Conservation (phyloP, 2,329 filamentous ascomycete genomes). For the Rutstroemia sydowiana region DNA sequence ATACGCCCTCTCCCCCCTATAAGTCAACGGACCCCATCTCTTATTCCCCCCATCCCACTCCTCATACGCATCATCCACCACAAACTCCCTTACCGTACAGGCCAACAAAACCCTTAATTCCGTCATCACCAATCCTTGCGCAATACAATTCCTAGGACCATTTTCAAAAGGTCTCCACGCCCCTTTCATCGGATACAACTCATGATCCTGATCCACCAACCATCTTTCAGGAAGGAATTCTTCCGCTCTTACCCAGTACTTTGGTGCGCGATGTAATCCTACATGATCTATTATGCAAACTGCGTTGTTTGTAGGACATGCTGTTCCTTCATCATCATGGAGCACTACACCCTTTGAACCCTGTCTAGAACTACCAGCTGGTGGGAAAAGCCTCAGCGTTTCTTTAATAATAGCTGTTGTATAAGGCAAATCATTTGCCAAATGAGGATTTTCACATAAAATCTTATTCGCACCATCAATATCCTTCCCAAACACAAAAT, state of each 20-base stretch:
- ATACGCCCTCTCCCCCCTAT: not conserved
- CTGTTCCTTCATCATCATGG: not conserved
- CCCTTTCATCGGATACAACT: slow-evolving; percentile 4
- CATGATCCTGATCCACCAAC: slow-evolving; percentile 31
- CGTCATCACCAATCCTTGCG: slow-evolving; percentile 42
- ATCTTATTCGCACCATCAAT: slow-evolving; percentile 1
- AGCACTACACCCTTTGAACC: not conserved
- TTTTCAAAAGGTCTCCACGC: slow-evolving; percentile 2
- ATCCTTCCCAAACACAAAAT: slow-evolving; percentile 17
- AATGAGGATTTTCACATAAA: slow-evolving; percentile 6
- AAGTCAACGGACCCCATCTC: not conserved
- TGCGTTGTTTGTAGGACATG: not conserved
- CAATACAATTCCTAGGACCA: not conserved
- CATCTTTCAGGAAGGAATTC: slow-evolving; percentile 43
- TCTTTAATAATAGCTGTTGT: slow-evolving; percentile 21
- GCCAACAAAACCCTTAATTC: slow-evolving; percentile 42
- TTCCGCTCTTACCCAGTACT: slow-evolving; percentile 34
- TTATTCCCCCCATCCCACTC: not conserved
- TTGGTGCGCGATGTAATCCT: not conserved
- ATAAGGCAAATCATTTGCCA: slow-evolving; percentile 16
- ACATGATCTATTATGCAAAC: not conserved
- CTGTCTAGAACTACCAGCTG: not conserved
- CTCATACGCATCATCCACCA: not conserved
- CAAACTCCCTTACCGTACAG: slow-evolving; percentile 21
- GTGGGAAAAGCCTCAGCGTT: not conserved